Conservation (phyloP, 345 rosid species). For the Eucalyptus viminalis region DNA sequence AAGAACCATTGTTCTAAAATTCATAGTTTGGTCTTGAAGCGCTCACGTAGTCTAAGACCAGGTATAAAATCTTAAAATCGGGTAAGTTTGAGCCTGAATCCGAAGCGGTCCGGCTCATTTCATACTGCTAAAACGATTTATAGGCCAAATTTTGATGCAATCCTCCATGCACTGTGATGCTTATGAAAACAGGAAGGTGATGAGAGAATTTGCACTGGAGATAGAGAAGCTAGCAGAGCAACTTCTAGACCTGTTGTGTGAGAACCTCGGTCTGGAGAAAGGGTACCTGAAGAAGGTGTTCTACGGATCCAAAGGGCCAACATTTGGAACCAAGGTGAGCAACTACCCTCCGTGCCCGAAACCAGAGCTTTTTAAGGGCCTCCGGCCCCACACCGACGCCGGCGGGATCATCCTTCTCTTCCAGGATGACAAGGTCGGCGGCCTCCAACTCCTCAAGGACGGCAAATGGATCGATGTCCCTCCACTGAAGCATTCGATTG, state of each 20-base stretch:
- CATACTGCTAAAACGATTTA: background rate
- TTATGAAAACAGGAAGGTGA: conserved; percentile 57
- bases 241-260: conserved; percentile 63
- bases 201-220: conserved; percentile 64
- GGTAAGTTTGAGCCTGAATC: background rate
- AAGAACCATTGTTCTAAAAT: background rate
- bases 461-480: conserved; percentile 88
- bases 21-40: background rate
- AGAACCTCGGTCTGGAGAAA: conserved; percentile 73
- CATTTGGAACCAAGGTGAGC: conserved; percentile 84
- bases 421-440: conserved; percentile 81
- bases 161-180: background rate
- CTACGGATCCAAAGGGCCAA: conserved; percentile 59
- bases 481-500: conserved; percentile 83
- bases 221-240: conserved; percentile 81
- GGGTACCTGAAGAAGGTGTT: conserved; percentile 66
- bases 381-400: conserved; percentile 88
- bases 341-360: conserved; percentile 91
- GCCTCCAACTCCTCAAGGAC: conserved; percentile 90
- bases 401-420: conserved; percentile 86
- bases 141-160: background rate
- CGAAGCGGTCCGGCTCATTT: background rate
- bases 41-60: background rate
- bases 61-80: background rate
- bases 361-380: conserved; percentile 82